A percentile compares a stretch with the other conserved stretches of the same genome.
Conservation (phyloP, 1,284 basidiomycete genomes). For the Irpex sp. region DNA sequence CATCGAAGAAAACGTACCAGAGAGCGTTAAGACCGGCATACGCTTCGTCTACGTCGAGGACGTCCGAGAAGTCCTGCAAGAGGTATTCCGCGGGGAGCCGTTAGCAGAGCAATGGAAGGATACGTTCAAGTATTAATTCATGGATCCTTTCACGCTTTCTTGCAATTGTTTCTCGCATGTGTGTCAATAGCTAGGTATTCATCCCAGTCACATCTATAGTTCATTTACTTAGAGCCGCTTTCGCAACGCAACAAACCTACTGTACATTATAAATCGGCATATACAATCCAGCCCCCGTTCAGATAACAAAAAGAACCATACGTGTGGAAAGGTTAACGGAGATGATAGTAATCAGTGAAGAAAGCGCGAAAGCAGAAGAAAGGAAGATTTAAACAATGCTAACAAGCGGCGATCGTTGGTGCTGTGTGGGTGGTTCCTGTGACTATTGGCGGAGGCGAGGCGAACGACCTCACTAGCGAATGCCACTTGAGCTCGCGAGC, state of each 20-base stretch:
- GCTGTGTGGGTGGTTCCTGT: background rate
- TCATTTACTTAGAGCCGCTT: constrained; percentile 9
- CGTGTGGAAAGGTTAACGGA: background rate
- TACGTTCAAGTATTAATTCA: constrained; percentile 27
- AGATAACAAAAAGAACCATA: background rate
- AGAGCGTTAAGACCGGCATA: constrained; percentile 90
- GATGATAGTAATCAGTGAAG: too few relatives aligned
- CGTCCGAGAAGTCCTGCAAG: constrained; percentile 79
- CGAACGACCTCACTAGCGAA: background rate
- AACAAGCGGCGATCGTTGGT: background rate
- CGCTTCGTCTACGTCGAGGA: constrained; percentile 91
- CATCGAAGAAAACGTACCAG: constrained; percentile 93
- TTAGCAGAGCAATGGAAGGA: constrained; percentile 66
- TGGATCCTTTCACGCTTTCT: background rate
- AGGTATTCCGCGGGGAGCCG: constrained; percentile 70
- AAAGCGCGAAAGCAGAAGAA: background rate
- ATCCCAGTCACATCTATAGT: constrained; percentile 1
- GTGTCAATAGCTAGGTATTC: constrained; percentile 7
- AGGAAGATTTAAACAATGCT: background rate
- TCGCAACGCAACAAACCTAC: constrained; percentile 4
- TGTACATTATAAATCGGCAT: constrained; percentile 8
- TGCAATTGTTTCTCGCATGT: background rate
- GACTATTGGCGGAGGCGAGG: background rate
- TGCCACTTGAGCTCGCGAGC: background rate
- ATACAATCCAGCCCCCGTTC: constrained; percentile 4